Evolutionary conservation across 2,329 filamentous ascomycete species (phyloP).

Genomic region (Aspergillus fructus): DNA sequence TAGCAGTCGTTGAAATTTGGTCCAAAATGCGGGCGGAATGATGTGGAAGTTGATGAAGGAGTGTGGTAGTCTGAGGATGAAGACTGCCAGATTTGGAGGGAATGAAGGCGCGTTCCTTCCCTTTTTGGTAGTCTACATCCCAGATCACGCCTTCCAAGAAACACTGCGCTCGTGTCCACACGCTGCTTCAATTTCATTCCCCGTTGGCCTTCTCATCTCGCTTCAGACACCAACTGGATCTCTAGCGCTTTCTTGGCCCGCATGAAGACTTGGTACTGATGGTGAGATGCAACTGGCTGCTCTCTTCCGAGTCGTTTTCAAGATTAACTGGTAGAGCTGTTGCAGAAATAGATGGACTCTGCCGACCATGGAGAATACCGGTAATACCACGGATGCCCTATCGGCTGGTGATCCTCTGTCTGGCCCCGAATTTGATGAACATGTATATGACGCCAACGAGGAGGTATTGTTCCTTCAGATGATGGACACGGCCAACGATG

Average conservation of each 20-base stretch:
- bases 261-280: background rate
- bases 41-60: background rate
- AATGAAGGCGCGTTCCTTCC: background rate
- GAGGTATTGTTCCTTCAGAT: conserved; percentile 22
- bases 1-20: too few relatives aligned
- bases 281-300: background rate
- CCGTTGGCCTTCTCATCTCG: background rate
- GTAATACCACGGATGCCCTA: background rate
- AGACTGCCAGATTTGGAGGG: background rate
- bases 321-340: background rate
- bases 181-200: background rate
- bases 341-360: background rate
- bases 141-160: background rate
- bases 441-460: conserved; percentile 17
- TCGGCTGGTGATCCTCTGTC: background rate
- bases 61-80: background rate
- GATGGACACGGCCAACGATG: conserved; percentile 15
- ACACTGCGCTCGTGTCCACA: background rate
- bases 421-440: background rate
- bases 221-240: background rate
- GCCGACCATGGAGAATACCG: background rate
- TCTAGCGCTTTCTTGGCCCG: background rate
- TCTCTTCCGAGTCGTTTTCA: background rate
- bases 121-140: background rate
- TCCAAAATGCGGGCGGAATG: too few relatives aligned